These are phyloP conservation scores for Mortierella antarctica DNA, from an alignment of 192 early-diverging fungal genomes.

Conservation along the genomic window DNA sequence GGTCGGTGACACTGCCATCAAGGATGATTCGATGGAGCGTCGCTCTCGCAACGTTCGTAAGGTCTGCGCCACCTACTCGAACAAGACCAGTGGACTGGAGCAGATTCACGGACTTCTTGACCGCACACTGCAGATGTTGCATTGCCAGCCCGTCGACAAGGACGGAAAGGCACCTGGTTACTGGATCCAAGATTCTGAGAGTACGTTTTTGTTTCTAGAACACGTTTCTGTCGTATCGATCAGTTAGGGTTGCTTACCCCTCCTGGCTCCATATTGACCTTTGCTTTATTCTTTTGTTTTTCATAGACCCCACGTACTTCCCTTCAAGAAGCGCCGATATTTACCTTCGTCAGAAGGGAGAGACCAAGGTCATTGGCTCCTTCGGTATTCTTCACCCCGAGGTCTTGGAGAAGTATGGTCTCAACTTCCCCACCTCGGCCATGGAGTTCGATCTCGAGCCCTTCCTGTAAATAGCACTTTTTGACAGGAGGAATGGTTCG, in stretches of 20 bases:
- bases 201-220: slow-evolving; percentile 53
- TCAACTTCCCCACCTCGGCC: slow-evolving; percentile 86
- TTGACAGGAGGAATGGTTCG: not conserved
- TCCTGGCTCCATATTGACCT: not conserved
- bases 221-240: not conserved
- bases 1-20: slow-evolving; percentile 93
- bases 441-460: slow-evolving; percentile 97
- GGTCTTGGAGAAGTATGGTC: slow-evolving; percentile 86
- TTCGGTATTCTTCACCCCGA: slow-evolving; percentile 95
- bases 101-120: slow-evolving; percentile 93
- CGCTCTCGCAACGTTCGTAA: slow-evolving; percentile 90
- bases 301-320: slow-evolving; percentile 84
- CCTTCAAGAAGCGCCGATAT: slow-evolving; percentile 92
- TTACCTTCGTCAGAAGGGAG: slow-evolving; percentile 67
- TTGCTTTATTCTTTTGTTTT: slow-evolving; percentile 9
- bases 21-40: slow-evolving; percentile 84
- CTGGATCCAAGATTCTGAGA: slow-evolving; percentile 80
- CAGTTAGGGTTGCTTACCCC: not conserved
- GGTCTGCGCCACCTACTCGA: slow-evolving; percentile 86
- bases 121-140: slow-evolving; percentile 86
- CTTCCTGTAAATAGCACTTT: slow-evolving; percentile 75
- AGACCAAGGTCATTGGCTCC: slow-evolving; percentile 72
- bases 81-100: slow-evolving; percentile 88
- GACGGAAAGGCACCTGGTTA: slow-evolving; percentile 71
- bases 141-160: slow-evolving; percentile 60